Evolutionary conservation across 805 yeast species (phyloP).

Genomic region (Ogataea ramenticola): DNA sequence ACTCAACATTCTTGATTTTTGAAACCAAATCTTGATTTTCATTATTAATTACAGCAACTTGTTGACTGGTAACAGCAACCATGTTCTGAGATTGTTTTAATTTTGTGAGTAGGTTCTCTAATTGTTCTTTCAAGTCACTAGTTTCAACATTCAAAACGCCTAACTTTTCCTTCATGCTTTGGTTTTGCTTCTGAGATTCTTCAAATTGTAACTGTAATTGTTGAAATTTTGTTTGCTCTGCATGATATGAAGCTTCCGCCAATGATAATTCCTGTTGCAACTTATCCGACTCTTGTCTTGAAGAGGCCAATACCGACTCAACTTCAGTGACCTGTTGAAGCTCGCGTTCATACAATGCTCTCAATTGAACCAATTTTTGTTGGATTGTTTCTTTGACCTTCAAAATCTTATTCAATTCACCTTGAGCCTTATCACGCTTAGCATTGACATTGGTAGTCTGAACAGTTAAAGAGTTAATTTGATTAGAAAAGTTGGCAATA

Average conservation of each 20-base stretch:
- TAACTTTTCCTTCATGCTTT: conserved; percentile 59
- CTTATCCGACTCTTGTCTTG: conserved; percentile 61
- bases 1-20: conserved; percentile 14
- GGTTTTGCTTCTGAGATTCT: conserved; percentile 61
- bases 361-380: conserved; percentile 56
- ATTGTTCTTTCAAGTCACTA: conserved; percentile 47
- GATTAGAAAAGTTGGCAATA: conserved; percentile 79
- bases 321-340: conserved; percentile 68
- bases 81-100: conserved; percentile 57
- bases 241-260: conserved; percentile 72
- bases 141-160: conserved; percentile 62
- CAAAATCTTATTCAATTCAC: conserved; percentile 64
- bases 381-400: conserved; percentile 66
- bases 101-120: conserved; percentile 45
- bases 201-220: conserved; percentile 54
- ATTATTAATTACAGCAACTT: conserved; percentile 54
- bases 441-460: conserved; percentile 69
- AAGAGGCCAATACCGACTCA: conserved; percentile 50
- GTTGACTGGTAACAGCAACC: conserved; percentile 60
- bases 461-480: conserved; percentile 66
- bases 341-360: conserved; percentile 71
- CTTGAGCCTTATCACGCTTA: conserved; percentile 67
- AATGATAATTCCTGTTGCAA: conserved; percentile 66
- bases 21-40: conserved; percentile 26
- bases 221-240: conserved; percentile 57